A percentile compares a stretch with the other conserved stretches of the same genome.
phyloP scores from a whole-genome alignment of 1,284 basidiomycete species.

The Cutaneotrichosporon sp. region DNA sequence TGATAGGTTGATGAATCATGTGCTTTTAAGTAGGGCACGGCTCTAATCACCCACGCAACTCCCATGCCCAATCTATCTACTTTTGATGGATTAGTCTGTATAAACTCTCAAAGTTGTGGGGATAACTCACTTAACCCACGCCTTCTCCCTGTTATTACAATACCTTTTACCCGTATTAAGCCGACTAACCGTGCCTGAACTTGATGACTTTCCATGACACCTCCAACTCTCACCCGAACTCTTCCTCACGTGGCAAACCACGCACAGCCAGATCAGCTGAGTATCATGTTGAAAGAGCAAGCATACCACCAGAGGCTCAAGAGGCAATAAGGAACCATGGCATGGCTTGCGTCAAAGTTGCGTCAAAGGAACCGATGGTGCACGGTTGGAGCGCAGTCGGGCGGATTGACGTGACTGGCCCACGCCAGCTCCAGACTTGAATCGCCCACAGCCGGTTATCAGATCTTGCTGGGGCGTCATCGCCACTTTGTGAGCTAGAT shows the following conservation, averaged over 20 bases:
- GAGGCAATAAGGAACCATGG: no score
- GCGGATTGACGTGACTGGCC: background rate
- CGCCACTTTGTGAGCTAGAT: background rate
- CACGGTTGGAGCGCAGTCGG: no score
- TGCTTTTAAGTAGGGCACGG: conserved; percentile 3
- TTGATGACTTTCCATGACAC: no score
- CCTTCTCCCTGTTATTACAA: no score
- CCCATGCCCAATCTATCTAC: background rate
- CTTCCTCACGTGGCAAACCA: no score
- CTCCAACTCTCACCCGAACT: background rate
- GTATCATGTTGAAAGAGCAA: no score
- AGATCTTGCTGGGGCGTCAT: background rate
- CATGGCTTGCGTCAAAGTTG: background rate
- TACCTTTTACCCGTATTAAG: conserved; percentile 4
- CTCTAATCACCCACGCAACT: background rate
- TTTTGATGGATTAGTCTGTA: no score
- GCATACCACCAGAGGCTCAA: no score
- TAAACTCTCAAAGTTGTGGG: conserved; percentile 4
- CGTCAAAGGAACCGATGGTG: no score
- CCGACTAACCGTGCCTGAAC: conserved; percentile 6
- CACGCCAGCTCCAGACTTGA: background rate
- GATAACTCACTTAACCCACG: background rate
- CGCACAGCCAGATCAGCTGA: no score
- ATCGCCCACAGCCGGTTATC: background rate
- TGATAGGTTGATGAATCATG: background rate